phyloP scores from a whole-genome alignment of 2,329 filamentous ascomycete species.

The Dendrostoma leiphaemia region DNA sequence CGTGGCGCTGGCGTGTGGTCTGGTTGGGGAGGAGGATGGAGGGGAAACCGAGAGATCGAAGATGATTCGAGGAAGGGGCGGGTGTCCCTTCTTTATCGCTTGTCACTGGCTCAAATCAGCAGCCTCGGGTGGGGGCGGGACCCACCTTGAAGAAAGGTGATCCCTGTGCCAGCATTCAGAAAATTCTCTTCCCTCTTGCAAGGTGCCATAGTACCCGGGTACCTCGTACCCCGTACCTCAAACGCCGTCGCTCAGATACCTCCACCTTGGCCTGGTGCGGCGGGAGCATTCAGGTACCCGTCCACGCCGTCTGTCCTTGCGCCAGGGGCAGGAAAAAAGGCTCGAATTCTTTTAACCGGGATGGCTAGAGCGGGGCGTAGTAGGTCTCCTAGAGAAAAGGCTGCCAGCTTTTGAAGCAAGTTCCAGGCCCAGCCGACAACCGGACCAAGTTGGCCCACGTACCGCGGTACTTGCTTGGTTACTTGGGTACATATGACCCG shows the following conservation, averaged over 20 bases:
- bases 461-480: too few relatives aligned
- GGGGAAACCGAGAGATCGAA: conserved; percentile 4
- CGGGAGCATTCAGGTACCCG: background rate
- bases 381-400: background rate
- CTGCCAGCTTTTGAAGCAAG: too few relatives aligned
- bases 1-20: too few relatives aligned
- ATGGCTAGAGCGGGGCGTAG: background rate
- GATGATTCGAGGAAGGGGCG: conserved; percentile 20
- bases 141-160: background rate
- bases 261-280: background rate
- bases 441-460: too few relatives aligned
- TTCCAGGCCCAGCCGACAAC: background rate
- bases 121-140: background rate
- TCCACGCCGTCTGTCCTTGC: too few relatives aligned
- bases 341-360: background rate
- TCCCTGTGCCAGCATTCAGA: background rate
- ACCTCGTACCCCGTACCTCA: too few relatives aligned
- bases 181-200: background rate
- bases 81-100: conserved; percentile 16
- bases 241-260: background rate
- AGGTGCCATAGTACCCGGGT: too few relatives aligned
- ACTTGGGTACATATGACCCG: too few relatives aligned
- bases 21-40: conserved; percentile 3
- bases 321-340: background rate
- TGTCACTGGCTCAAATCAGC: conserved; percentile 18